Conservation (phyloP, 1,284 basidiomycete genomes). For the Fistulinella cinereoalba region DNA sequence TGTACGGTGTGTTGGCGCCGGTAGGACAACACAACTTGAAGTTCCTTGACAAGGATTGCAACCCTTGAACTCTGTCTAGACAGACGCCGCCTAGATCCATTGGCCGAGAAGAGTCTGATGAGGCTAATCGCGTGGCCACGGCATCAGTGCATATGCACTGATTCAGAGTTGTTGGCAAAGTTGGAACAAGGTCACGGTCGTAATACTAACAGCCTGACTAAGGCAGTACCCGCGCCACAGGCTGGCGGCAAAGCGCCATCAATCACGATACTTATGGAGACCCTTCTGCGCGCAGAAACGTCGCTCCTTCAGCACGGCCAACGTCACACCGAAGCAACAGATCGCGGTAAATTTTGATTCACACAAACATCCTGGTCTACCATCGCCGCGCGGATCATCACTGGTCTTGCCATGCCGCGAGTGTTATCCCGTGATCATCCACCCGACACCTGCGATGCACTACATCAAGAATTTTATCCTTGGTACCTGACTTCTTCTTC, state of each 20-base stretch:
- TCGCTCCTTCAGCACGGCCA: background rate
- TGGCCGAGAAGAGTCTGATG: constrained; percentile 1
- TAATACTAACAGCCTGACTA: constrained; percentile 24
- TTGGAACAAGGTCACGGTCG: constrained; percentile 35
- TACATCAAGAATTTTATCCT: constrained; percentile 74
- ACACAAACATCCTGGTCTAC: background rate
- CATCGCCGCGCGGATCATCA: constrained; percentile 6
- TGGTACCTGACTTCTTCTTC: constrained; percentile 65
- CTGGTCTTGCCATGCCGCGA: constrained; percentile 62
- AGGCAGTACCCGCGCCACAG: too few species aligned
- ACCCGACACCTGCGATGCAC: constrained; percentile 58
- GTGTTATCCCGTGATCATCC: constrained; percentile 53
- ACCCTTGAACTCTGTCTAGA: too few species aligned
- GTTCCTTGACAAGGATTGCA: too few species aligned
- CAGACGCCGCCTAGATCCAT: background rate
- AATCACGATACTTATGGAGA: too few species aligned
- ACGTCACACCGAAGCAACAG: constrained; percentile 4
- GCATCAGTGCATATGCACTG: constrained; percentile 17
- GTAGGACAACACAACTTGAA: too few species aligned
- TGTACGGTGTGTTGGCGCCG: too few species aligned
- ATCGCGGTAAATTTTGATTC: too few species aligned
- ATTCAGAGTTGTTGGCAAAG: constrained; percentile 1
- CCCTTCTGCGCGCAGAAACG: too few species aligned
- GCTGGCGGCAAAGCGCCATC: too few species aligned
- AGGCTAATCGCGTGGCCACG: constrained; percentile 13